Base-by-base conservation (phyloP, 495 filamentous ascomycete species). In the Annulohypoxylon maeteangense region DNA sequence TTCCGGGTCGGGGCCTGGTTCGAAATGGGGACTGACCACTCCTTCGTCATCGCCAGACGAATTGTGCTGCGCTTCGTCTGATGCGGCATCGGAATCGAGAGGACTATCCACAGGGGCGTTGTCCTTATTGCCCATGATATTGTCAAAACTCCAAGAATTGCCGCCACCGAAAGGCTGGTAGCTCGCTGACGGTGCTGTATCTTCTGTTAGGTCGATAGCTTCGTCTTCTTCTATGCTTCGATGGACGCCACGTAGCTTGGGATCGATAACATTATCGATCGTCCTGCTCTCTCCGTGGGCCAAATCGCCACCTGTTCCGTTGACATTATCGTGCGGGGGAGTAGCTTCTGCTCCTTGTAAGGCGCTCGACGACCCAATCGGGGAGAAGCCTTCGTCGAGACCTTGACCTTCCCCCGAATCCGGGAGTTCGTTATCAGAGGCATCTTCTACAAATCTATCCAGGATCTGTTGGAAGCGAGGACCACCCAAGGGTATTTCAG, bases 381-480 rank as follows among this genome's bases (percentile, higher is more conserved):
- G 91, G 90, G 90, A 93, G 87, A 87, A 93, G 89, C 84, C 83
- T 82, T 79, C 90, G 89, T 84, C 92, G 90, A 93, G 91, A 84
- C 89, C 90, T 89, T 82, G 88, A 79, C 85, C 92, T 89, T 94
- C 91, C 91, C 91, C 92, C 90, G 88, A 87, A 58, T 84, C 84
- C n/a, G 78, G 71, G 56, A 80, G 65, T 47, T 81, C 75, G 25
- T 84, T 84, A 55, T 74, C 78, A 14, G 75, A 64, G 7, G 79
- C 75, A n/a, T 86, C 82, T 56, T 80, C 74, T 16, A 81, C 82
- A 62, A 82, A 84, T 38, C 84, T 83, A n/a, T 87, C 84, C 40
- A 93, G 80, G 42, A 95, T 85, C 68, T 90, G 80, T 65, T 93
- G 84, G 44, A 93, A 89, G 62, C 85, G 85, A 5, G 87, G 85